Evolutionary conservation across 2,329 filamentous ascomycete species (phyloP), one percentile per base, ranked within the genome.

Genomic region (Neofusicoccum ribis): DNA sequence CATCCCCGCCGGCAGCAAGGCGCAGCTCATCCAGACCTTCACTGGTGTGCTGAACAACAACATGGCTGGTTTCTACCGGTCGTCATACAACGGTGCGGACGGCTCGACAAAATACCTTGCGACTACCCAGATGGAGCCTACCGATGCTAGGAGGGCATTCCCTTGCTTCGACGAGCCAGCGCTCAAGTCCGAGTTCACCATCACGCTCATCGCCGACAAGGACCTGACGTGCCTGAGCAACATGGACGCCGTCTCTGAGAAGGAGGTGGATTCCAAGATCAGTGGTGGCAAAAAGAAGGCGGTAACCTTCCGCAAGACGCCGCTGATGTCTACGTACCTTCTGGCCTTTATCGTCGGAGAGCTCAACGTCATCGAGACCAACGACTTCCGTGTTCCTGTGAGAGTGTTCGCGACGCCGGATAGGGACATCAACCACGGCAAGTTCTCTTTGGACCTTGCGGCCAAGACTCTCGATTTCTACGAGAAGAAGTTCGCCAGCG

Each of bases 91-190:
- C 83, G 89, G 88, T 67, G 80, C 86, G 56, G 88, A 95, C 73
- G 94, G 94, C 44, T 87, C 87, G 67, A 88, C 89, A 66, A 91
- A 91, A 70, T 90, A 93, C 76, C 84, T 98, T 74, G 94, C 93
- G 34, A 94, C 93, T 31, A 92, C 92, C 17, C 94, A 98, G 83
- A 96, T 98, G 91, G 94, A 98, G 82, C 90, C 94, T 44, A 97
- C 94, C 14, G 94, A 98, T 81, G 93, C 92, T 68, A 88, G 94
- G 72, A 86, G 93, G 71, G 93, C 94, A 6, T 96, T 98, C 81
- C 94, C 94, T 54, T 99, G 95, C 82, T 98, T 98, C 74, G 95
- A 99, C 75, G 95, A 99, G 81, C 95, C 95, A 47, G 97, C 96
- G 73, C 85, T 98, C 69, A 99, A 99, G 81, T 92, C 95, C 11